A percentile compares a stretch with the other conserved stretches of the same genome.
These are phyloP conservation scores for Macrolepiota dolichaula DNA, from an alignment of 768 basidiomycete genomes.

Conservation along the genomic window DNA sequence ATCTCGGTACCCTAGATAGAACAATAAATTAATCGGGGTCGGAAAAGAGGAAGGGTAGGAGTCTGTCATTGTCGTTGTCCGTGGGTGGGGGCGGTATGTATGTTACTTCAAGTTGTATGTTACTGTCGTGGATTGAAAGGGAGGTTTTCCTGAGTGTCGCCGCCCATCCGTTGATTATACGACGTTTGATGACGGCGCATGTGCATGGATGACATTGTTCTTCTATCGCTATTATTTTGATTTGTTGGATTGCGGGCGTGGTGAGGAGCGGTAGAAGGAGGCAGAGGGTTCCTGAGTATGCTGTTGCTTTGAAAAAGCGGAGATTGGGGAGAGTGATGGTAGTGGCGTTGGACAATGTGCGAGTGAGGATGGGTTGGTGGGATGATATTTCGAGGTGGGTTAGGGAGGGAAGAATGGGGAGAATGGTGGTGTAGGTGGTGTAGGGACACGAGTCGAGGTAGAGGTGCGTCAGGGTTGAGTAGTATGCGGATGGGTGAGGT, in stretches of 20 bases:
- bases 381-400: conserved; percentile 6
- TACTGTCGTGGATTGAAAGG: no score
- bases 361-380: conserved; percentile 5
- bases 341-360: not conserved
- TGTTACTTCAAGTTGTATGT: not conserved
- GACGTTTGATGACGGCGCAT: not conserved
- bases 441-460: conserved; percentile 11
- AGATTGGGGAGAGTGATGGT: not conserved
- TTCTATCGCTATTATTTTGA: not conserved
- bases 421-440: conserved; percentile 2
- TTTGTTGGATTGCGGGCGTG: not conserved
- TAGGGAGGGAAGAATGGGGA: conserved; percentile 4
- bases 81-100: not conserved
- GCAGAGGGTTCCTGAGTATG: conserved; percentile 4
- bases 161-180: conserved; percentile 5
- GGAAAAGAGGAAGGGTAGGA: conserved; percentile 5
- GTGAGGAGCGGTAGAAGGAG: conserved; percentile 3
- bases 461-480: conserved; percentile 1
- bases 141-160: not conserved
- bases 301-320: conserved; percentile 1
- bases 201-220: conserved; percentile 11
- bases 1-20: no score
- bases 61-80: not conserved
- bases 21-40: not conserved
- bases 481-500: not conserved